Evolutionary conservation across 768 basidiomycete genomes (phyloP).

Genomic region (Hirschioporus abietinus): DNA sequence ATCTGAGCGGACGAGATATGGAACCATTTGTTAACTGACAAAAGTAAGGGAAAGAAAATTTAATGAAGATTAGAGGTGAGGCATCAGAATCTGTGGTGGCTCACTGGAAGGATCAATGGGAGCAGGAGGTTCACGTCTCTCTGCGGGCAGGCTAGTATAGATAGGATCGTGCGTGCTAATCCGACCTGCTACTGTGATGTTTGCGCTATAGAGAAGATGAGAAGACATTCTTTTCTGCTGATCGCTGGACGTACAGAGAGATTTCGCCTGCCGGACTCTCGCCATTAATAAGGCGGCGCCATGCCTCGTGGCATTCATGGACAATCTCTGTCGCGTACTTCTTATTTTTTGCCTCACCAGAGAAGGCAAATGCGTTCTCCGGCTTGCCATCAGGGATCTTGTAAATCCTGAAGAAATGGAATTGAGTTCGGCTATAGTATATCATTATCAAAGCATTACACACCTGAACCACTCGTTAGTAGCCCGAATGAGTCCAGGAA

Average conservation of each 20-base stretch:
- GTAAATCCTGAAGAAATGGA: slow-evolving; percentile 62
- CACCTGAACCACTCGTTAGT: slow-evolving; percentile 99
- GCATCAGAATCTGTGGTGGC: slow-evolving; percentile 20
- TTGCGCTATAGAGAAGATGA: slow-evolving; percentile 24
- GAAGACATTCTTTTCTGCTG: background rate
- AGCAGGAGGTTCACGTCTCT: slow-evolving; percentile 80
- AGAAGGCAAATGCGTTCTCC: slow-evolving; percentile 98
- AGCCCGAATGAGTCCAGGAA: slow-evolving; percentile 93
- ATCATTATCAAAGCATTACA: slow-evolving; percentile 20
- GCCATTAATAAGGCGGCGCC: slow-evolving; percentile 87
- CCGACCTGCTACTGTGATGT: slow-evolving; percentile 70
- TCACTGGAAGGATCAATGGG: slow-evolving; percentile 87
- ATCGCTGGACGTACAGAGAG: slow-evolving; percentile 64
- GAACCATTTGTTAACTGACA: slow-evolving; percentile 85
- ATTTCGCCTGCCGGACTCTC: slow-evolving; percentile 74
- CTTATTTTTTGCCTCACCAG: slow-evolving; percentile 99
- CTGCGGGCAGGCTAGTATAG: slow-evolving; percentile 65
- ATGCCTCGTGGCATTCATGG: slow-evolving; percentile 97
- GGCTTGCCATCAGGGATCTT: slow-evolving; percentile 95
- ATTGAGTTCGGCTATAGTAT: slow-evolving; percentile 7
- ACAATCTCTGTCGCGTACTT: slow-evolving; percentile 99
- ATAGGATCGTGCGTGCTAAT: slow-evolving; percentile 53
- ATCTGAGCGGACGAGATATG: slow-evolving; percentile 88
- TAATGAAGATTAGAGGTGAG: background rate
- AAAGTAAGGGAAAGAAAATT: background rate